Evolutionary conservation across 208 protist species (phyloP).

Genomic region (Leishmania major): DNA sequence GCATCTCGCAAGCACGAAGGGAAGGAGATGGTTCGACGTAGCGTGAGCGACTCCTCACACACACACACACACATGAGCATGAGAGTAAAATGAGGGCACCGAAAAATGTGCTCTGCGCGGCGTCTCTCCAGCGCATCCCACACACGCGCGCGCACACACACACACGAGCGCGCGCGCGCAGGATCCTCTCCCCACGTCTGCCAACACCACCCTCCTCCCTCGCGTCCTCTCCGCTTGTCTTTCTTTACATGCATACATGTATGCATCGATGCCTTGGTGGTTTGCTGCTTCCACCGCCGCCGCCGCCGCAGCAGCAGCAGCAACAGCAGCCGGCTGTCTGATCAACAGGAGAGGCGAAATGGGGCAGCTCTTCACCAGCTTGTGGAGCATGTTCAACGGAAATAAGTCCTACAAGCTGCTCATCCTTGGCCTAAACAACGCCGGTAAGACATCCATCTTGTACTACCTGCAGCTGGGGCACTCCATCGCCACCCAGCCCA

Average conservation of each 20-base stretch:
- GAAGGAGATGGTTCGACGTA: not conserved
- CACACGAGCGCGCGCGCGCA: not conserved
- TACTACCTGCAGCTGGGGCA: conserved; percentile 98
- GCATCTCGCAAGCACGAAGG: not conserved
- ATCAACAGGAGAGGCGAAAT: conserved; percentile 29
- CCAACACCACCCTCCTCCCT: not conserved
- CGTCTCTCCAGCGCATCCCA: not conserved
- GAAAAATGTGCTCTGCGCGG: too few species aligned
- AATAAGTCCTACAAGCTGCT: conserved; percentile 86
- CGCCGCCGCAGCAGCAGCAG: not conserved
- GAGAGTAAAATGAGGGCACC: not conserved
- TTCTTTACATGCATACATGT: conserved; percentile 1
- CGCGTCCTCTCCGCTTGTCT: not conserved
- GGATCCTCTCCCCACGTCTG: not conserved
- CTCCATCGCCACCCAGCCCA: conserved; percentile 97
- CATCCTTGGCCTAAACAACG: conserved; percentile 96
- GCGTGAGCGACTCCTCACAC: not conserved
- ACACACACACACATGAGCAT: not conserved
- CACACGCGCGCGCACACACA: not conserved
- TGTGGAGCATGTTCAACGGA: conserved; percentile 65
- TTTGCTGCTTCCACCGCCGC: not conserved
- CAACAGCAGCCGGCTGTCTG: not conserved
- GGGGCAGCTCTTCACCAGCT: conserved; percentile 65
- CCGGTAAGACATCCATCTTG: conserved; percentile 98
- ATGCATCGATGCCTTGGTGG: not conserved